phyloP scores from a whole-genome alignment of 2,329 filamentous ascomycete species.

The Ceratocystis huliohia region DNA sequence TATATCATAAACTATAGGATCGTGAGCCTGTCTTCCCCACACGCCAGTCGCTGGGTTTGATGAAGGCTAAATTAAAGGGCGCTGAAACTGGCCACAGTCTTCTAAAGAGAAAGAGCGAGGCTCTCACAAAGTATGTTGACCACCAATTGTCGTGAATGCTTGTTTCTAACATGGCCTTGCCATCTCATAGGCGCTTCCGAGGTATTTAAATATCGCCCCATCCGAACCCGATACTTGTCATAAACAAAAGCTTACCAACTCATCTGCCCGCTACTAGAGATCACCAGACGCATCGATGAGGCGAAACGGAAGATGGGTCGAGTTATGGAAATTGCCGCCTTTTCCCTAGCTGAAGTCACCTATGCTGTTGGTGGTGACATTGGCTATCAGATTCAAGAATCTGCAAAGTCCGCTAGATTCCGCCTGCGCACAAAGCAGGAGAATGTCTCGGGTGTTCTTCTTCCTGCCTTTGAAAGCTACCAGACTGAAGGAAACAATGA shows the following conservation, averaged over 20 bases:
- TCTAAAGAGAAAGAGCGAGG: constrained; percentile 95
- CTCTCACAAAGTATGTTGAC: constrained; percentile 74
- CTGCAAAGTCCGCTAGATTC: constrained; percentile 83
- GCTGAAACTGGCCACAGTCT: constrained; percentile 84
- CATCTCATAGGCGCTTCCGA: constrained; percentile 62
- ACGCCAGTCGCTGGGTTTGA: constrained; percentile 86
- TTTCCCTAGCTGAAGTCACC: constrained; percentile 92
- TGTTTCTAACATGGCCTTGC: constrained; percentile 6
- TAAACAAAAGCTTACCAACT: background rate
- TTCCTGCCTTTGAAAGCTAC: constrained; percentile 88
- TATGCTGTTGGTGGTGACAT: constrained; percentile 95
- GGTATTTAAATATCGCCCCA: constrained; percentile 35
- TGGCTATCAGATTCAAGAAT: constrained; percentile 94
- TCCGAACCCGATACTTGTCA: background rate
- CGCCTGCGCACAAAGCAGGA: constrained; percentile 90
- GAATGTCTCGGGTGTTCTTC: constrained; percentile 91
- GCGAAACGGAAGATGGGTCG: constrained; percentile 98
- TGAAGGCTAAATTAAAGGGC: constrained; percentile 97
- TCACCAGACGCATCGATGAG: constrained; percentile 93
- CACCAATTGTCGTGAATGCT: background rate
- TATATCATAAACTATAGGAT: constrained; percentile 42
- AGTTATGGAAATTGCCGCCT: constrained; percentile 97
- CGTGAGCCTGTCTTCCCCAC: constrained; percentile 96
- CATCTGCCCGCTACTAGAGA: constrained; percentile 49
- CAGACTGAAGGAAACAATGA: constrained; percentile 82